Conservation (phyloP, 192 early-diverging fungal genomes). For the Neocallimastix lanati region DNA sequence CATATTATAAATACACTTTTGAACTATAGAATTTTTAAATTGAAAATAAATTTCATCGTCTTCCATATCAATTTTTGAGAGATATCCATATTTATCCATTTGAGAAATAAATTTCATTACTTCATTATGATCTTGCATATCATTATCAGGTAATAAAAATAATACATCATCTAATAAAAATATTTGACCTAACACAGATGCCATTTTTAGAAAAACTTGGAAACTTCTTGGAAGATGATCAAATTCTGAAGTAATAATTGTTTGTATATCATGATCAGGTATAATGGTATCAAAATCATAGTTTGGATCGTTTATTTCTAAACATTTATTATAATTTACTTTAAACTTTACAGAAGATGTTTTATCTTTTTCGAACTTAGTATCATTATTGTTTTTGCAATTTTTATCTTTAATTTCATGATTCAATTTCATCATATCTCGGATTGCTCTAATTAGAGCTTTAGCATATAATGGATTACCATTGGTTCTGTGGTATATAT, state of each 20-base stretch:
- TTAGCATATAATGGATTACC: slow-evolving; percentile 27
- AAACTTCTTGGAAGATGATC: slow-evolving; percentile 25
- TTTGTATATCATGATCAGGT: slow-evolving; percentile 20
- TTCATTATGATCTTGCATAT: background rate
- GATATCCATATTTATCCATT: slow-evolving; percentile 28
- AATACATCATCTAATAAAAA: slow-evolving; percentile 28
- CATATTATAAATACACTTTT: slow-evolving; percentile 27
- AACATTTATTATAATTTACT: background rate
- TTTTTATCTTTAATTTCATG: slow-evolving; percentile 8
- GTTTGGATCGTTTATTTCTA: slow-evolving; percentile 5
- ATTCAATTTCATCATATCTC: slow-evolving; percentile 22
- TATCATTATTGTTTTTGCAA: background rate
- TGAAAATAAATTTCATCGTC: slow-evolving; percentile 1
- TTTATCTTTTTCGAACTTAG: background rate
- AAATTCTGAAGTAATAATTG: slow-evolving; percentile 26
- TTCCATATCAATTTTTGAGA: slow-evolving; percentile 9
- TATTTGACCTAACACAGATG: slow-evolving; percentile 23
- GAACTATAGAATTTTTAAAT: slow-evolving; percentile 30
- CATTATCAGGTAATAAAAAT: slow-evolving; percentile 3
- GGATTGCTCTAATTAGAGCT: slow-evolving; percentile 16
- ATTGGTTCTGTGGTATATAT: slow-evolving; percentile 18
- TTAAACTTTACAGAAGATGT: background rate
- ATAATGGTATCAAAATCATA: slow-evolving; percentile 29
- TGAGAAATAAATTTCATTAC: slow-evolving; percentile 6
- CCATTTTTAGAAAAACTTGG: slow-evolving; percentile 31